These are phyloP conservation scores for Leishmania tarentolae DNA, from an alignment of 208 protist species.

Conservation along the genomic window DNA sequence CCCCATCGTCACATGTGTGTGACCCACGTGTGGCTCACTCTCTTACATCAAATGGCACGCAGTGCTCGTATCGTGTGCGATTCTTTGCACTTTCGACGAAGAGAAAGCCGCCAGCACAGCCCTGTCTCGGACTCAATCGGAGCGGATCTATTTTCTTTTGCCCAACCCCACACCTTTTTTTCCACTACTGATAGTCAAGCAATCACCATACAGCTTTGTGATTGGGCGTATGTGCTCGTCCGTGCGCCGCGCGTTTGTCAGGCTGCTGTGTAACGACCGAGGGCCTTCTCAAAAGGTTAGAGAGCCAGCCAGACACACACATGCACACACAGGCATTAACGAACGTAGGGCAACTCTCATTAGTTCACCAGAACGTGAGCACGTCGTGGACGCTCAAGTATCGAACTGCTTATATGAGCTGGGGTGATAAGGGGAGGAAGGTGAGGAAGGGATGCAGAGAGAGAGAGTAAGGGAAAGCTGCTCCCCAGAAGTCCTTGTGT, in stretches of 20 bases:
- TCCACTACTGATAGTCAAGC: too few species aligned
- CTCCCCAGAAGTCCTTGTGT: not conserved
- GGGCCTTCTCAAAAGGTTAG: too few species aligned
- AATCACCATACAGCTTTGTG: too few species aligned
- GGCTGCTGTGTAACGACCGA: not conserved
- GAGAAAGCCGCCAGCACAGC: not conserved
- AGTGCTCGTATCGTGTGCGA: not conserved
- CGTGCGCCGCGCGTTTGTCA: too few species aligned
- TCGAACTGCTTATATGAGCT: not conserved
- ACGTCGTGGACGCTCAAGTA: not conserved
- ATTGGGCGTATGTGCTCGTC: conserved; percentile 3
- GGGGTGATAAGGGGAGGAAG: not conserved
- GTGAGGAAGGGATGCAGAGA: not conserved
- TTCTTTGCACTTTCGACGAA: not conserved
- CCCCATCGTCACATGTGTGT: not conserved
- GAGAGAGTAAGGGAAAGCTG: not conserved
- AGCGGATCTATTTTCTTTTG: not conserved
- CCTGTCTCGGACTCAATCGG: not conserved
- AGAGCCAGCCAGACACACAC: conserved; percentile 1
- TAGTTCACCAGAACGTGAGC: not conserved
- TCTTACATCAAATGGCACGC: not conserved
- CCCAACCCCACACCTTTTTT: not conserved
- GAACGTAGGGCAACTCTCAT: not conserved
- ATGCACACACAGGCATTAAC: conserved; percentile 9
- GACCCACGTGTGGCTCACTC: not conserved